Percentiles rank a stretch among this genome's conserved stretches.
phyloP scores from a whole-genome alignment of 768 basidiomycete species.

The Zangia roseola region DNA sequence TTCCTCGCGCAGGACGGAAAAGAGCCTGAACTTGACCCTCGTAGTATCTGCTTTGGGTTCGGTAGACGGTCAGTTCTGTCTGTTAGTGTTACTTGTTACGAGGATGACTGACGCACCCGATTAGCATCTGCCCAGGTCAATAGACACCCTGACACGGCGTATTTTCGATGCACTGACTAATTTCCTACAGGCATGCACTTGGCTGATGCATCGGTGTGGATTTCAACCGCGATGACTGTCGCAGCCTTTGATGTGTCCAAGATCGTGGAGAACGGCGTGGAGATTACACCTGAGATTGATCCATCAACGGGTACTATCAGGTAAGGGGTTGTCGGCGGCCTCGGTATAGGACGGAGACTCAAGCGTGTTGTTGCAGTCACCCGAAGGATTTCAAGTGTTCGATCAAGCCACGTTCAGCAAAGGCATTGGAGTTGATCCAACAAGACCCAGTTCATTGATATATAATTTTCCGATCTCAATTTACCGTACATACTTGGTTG shows the following conservation, averaged over 20 bases:
- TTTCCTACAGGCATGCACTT: constrained; percentile 44
- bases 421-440: constrained; percentile 52
- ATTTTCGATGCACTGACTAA: constrained; percentile 26
- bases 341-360: background rate
- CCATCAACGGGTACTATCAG: constrained; percentile 66
- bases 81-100: constrained; percentile 2
- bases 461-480: background rate
- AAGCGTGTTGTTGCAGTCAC: constrained; percentile 38
- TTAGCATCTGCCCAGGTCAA: constrained; percentile 31
- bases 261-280: constrained; percentile 42
- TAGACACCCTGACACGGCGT: background rate
- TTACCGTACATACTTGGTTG: too few species aligned
- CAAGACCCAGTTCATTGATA: constrained; percentile 36
- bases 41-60: constrained; percentile 65
- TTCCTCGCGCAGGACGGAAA: constrained; percentile 42
- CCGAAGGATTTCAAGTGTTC: constrained; percentile 62
- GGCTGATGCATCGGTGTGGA: constrained; percentile 51
- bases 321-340: constrained; percentile 26
- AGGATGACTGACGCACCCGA: constrained; percentile 1
- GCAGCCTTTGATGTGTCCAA: constrained; percentile 50
- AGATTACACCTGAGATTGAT: constrained; percentile 53
- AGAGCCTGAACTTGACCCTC: constrained; percentile 53
- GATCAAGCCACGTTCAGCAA: constrained; percentile 59
- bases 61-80: constrained; percentile 50
- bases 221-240: constrained; percentile 42